Conservation (phyloP, 2,329 filamentous ascomycete species). For the Periconia sp. region DNA sequence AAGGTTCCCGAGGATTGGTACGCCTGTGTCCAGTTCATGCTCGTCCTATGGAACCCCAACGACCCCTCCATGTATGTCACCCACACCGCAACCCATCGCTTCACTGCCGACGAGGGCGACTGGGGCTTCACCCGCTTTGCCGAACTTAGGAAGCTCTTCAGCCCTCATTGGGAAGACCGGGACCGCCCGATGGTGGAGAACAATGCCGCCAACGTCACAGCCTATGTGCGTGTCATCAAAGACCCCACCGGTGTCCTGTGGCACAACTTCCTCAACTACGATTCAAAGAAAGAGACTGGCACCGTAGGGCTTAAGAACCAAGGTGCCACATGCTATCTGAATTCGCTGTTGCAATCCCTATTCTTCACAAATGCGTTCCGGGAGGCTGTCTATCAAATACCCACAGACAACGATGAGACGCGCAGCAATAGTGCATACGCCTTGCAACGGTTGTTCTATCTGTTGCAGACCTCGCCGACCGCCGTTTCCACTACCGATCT, state of each 20-base stretch:
- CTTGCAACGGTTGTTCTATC: constrained; percentile 90
- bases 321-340: constrained; percentile 68
- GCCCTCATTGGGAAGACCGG: constrained; percentile 70
- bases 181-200: constrained; percentile 75
- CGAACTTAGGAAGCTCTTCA: constrained; percentile 84
- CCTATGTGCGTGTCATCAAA: constrained; percentile 78
- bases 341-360: constrained; percentile 51
- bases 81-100: constrained; percentile 88
- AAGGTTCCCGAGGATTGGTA: constrained; percentile 87
- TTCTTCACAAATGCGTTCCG: constrained; percentile 78
- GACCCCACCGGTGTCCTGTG: constrained; percentile 87
- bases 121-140: constrained; percentile 99
- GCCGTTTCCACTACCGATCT: constrained; percentile 91
- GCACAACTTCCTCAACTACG: constrained; percentile 92
- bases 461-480: constrained; percentile 79
- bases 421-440: constrained; percentile 89
- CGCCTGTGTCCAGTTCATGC: constrained; percentile 91
- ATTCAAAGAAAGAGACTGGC: constrained; percentile 98
- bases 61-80: constrained; percentile 79
- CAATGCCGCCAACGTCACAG: constrained; percentile 76
- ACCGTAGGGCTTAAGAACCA: constrained; percentile 97
- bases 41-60: constrained; percentile 92
- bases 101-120: constrained; percentile 93
- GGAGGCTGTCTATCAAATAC: constrained; percentile 97
- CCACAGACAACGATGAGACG: constrained; percentile 80